These are phyloP conservation scores for Phanerodontia chrysosporium DNA, from an alignment of 768 basidiomycete species.

Conservation along the genomic window DNA sequence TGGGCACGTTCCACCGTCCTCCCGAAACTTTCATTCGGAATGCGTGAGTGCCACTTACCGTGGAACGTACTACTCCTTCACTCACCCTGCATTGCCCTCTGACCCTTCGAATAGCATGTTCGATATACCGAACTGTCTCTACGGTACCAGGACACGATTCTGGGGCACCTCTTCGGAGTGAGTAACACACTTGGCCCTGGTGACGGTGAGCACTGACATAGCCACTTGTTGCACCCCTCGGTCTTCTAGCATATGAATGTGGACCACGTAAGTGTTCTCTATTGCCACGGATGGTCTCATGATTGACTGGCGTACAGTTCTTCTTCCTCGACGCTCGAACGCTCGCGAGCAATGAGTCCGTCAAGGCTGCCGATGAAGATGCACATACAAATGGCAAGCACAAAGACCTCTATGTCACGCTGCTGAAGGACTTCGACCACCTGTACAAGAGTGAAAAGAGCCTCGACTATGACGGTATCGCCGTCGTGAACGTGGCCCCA, in stretches of 20 bases:
- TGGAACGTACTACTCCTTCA: background rate
- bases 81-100: background rate
- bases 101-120: constrained; percentile 39
- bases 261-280: constrained; percentile 52
- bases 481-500: constrained; percentile 75
- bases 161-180: constrained; percentile 84
- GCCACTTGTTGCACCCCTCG: background rate
- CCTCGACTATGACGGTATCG: constrained; percentile 60
- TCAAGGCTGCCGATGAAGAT: background rate
- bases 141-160: constrained; percentile 80
- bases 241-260: constrained; percentile 70
- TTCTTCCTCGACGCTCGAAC: constrained; percentile 28
- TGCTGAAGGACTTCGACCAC: constrained; percentile 61
- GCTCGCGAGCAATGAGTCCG: background rate
- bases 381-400: constrained; percentile 14
- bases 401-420: constrained; percentile 47
- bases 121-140: constrained; percentile 74
- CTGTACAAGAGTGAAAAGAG: constrained; percentile 50
- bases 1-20: constrained; percentile 86
- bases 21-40: constrained; percentile 78
- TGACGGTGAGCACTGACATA: constrained; percentile 1
- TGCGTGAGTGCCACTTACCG: constrained; percentile 51
- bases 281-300: background rate
- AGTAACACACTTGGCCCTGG: constrained; percentile 24
- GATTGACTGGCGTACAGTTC: constrained; percentile 19